Conservation (phyloP, 176 grass and related monocot species). For the Triticum aestivum region DNA sequence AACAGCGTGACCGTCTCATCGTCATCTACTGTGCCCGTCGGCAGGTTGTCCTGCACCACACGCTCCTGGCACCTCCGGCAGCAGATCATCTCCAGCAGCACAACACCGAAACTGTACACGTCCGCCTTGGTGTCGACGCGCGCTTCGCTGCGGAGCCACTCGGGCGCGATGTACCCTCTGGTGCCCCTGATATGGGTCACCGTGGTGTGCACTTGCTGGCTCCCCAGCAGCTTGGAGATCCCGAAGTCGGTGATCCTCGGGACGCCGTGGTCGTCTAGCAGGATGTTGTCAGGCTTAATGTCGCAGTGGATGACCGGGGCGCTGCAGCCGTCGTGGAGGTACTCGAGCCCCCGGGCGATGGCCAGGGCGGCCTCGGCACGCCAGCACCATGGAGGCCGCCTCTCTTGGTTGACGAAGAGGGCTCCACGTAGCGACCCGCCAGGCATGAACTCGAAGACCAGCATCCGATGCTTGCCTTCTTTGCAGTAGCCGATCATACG, state of each 20-base stretch:
- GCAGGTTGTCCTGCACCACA: too few species aligned
- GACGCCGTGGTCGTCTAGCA: neutral
- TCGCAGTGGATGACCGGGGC: conserved; percentile 15
- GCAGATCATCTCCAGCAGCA: conserved; percentile 59
- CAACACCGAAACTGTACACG: conserved; percentile 74
- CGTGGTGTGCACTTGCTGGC: neutral
- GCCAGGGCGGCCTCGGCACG: neutral
- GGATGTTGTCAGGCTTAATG: conserved; percentile 33
- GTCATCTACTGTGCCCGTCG: accelerated
- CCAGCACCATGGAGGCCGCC: neutral
- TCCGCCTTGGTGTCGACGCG: conserved; percentile 23
- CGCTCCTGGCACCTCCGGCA: conserved; percentile 23
- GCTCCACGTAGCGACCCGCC: neutral
- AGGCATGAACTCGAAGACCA: conserved; percentile 40
- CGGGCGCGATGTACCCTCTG: neutral
- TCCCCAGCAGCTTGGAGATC: neutral
- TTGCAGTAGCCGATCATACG: conserved; percentile 39
- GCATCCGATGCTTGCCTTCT: conserved; percentile 26
- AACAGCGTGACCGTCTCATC: conserved; percentile 16
- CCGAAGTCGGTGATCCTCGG: conserved; percentile 22
- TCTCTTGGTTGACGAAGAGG: neutral
- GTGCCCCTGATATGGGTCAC: conserved; percentile 1
- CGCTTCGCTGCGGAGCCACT: neutral
- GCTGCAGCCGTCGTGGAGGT: conserved; percentile 12
- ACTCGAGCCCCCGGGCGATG: conserved; percentile 1